phyloP scores from a whole-genome alignment of 23 red algal species.

The Gracilaria domingensis region DNA sequence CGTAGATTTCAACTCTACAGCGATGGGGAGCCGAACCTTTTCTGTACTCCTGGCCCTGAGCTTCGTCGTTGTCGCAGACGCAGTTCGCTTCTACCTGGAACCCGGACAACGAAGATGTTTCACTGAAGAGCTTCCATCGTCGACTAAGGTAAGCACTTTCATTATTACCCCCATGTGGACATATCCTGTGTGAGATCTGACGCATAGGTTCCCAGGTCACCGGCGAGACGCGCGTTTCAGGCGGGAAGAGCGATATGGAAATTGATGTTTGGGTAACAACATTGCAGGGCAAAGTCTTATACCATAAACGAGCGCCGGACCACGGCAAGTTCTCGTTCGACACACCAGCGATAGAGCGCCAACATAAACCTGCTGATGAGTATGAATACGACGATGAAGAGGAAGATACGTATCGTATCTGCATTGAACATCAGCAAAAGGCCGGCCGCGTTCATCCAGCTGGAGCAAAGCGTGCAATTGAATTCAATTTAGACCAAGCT shows the following conservation, averaged over 20 bases:
- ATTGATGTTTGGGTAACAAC: slow-evolving; percentile 84
- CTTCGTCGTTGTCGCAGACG: slow-evolving; percentile 20
- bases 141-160: slow-evolving; percentile 42
- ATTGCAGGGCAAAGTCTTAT: slow-evolving; percentile 64
- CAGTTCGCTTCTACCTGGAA: slow-evolving; percentile 67
- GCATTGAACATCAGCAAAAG: slow-evolving; percentile 78
- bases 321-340: slow-evolving; percentile 81
- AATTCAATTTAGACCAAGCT: slow-evolving; percentile 59
- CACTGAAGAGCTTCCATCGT: slow-evolving; percentile 72
- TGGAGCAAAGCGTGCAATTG: slow-evolving; percentile 55
- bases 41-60: slow-evolving; percentile 1
- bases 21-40: not conserved
- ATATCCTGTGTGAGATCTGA: not conserved
- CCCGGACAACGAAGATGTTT: slow-evolving; percentile 74
- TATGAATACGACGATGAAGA: slow-evolving; percentile 57
- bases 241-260: slow-evolving; percentile 80
- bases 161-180: not conserved
- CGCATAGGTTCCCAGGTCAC: slow-evolving; percentile 40
- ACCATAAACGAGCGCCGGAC: slow-evolving; percentile 47
- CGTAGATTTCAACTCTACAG: not conserved
- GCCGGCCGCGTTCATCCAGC: slow-evolving; percentile 46
- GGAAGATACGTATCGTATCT: slow-evolving; percentile 73
- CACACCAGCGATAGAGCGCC: slow-evolving; percentile 42
- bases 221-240: slow-evolving; percentile 69
- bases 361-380: slow-evolving; percentile 40